Evolutionary conservation across 139 green algal genomes (phyloP), one percentile per base, ranked within the genome.

Genomic region (Tetratostichococcus sp.): DNA sequence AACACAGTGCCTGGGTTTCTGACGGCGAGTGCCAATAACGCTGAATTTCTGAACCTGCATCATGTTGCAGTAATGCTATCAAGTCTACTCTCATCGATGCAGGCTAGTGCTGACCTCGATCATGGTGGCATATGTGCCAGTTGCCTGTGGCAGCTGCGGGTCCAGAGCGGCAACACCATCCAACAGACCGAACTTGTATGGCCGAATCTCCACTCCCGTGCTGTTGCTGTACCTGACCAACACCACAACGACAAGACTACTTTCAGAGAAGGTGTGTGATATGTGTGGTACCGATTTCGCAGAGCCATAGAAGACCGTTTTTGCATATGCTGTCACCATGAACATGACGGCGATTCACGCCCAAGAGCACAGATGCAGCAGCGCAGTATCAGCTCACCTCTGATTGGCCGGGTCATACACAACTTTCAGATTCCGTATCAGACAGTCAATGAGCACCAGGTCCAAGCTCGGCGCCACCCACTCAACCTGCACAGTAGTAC

Each of bases 121-220:
- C 50, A 62, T 62, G 11, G 14, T 17, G 19, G 50, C 50, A 26
- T 62, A 62, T 23, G 50, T 62, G 11, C 14, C 50, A 28, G 50
- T 28, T 8, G 50, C 19, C 14, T 62, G 8, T 4, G 65, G 50
- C 22, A 76, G 39, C 22, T 35, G 32, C 25, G 81, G 81, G 58
- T 86, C 81, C 33, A 86, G 65, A 4, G 74, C 69, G 3, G 65
- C 35, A 0, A 86, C 57, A 2, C 81, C 81, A 2, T 25, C 74
- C 23, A 86, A 35, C 4, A 74, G 74, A 17, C 80, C 80, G 58
- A 77, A 85, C 34, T 86, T 71, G 67, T 76, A 71, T 0, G 81
- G 59, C 32, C 81, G 43, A 4, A 86, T 79, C 23, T 86, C 59
- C n/a, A 86, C 75, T 0, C 81, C 81, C 25, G 39, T 70, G 28